Base-by-base conservation (phyloP, 306 rosid genomes). In the Fragaria ananassa region DNA sequence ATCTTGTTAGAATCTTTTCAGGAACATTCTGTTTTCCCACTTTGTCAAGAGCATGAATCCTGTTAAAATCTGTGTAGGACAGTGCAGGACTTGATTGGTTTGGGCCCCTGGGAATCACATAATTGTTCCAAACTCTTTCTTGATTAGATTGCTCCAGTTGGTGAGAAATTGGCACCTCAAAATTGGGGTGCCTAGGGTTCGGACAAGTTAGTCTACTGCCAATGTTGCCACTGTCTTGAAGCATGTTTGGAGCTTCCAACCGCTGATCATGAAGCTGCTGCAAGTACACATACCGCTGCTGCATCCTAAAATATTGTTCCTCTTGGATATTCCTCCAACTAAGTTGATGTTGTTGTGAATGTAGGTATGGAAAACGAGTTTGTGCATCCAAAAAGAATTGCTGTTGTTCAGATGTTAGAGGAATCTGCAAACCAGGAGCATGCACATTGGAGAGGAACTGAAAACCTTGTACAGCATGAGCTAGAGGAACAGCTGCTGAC, bases 311-410 rank as follows among this genome's bases (percentile, higher is more conserved):
- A 74, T 57, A 66, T 14, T 81, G 79, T 44, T 81, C 88, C 54
- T 81, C 86, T 68, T 81, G 87, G 41, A 76, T 54, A 68, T 76
- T 85, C 45, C 84, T 88, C 89, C 89, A 83, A 61, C 74, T 62
- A 15, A 76, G n/a, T 31, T 79, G 91, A 63, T 76, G 74, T 47
- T 76, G 85, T 46, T 82, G 87, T 6, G 83, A 51, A 50, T 75
- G 85, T 63, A 72, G 75, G 79, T 65, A 80, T 4, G 76, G 80
- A 74, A 75, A n/a, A 13, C 49, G 70, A 49, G 86, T 47, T 23
- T 54, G 82, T 45, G 77, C 71, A 58, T 83, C 83, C 37, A 76
- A 65, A 47, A 71, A 44, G 23, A 85, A 39, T 42, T 79, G 86
- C 41, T 79, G 89, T 58, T 74, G 84, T 76, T 86, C 87, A 45